These are phyloP conservation scores for Ceratocystis lukuohia DNA, from an alignment of 2,329 filamentous ascomycete species.

Conservation along the genomic window DNA sequence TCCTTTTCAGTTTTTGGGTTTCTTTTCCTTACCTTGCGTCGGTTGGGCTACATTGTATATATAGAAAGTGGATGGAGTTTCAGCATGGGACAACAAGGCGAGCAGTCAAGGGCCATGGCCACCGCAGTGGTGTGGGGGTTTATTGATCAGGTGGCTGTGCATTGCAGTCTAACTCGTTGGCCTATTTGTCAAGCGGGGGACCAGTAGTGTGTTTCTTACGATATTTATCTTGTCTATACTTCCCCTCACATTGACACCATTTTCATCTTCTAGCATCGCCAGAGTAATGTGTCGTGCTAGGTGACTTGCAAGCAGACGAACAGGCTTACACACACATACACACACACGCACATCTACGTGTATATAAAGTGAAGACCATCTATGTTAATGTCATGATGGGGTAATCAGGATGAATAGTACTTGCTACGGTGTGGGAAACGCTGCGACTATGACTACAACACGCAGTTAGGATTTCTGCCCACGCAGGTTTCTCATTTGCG, in stretches of 20 bases:
- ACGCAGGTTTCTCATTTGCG: background rate
- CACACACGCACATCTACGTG: too few species aligned
- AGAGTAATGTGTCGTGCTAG: background rate
- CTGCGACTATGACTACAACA: background rate
- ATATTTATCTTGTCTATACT: background rate
- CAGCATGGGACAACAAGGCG: background rate
- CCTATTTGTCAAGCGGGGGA: background rate
- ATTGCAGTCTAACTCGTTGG: background rate
- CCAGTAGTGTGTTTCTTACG: background rate
- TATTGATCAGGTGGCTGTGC: background rate
- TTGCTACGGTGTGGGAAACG: background rate
- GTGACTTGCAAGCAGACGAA: background rate
- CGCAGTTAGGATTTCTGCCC: background rate
- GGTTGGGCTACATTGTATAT: slow-evolving; percentile 1
- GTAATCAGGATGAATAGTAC: background rate
- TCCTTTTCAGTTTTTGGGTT: background rate
- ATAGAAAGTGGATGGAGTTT: background rate
- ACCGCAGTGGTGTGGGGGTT: slow-evolving; percentile 5
- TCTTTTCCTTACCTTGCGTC: slow-evolving; percentile 1
- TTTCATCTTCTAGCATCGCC: background rate
- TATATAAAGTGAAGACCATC: background rate
- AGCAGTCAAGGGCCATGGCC: background rate
- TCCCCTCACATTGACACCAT: background rate
- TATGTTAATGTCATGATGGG: background rate
- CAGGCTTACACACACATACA: too few species aligned